Evolutionary conservation across 1,284 basidiomycete genomes (phyloP).

Genomic region (Erythrobasidium hasegawianum): DNA sequence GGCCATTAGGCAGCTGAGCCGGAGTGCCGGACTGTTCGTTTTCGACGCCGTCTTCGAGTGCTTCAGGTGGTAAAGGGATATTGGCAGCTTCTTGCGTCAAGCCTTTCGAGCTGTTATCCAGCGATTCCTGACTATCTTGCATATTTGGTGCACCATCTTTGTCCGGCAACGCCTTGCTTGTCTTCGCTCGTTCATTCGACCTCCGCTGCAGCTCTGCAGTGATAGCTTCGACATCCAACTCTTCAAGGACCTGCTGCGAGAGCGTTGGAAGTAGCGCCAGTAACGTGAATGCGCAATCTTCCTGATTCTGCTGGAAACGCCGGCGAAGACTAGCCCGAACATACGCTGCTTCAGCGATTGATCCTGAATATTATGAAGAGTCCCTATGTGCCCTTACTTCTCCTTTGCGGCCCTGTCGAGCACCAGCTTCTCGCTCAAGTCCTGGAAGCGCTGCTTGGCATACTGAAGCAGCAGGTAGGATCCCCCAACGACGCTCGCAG

Average conservation of each 20-base stretch:
- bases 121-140: constrained; percentile 12
- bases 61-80: constrained; percentile 16
- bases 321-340: constrained; percentile 59
- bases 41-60: not conserved
- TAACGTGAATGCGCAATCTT: constrained; percentile 75
- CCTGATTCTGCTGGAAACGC: constrained; percentile 74
- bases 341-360: constrained; percentile 10
- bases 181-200: constrained; percentile 23
- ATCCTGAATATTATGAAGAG: not conserved
- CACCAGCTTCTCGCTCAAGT: constrained; percentile 64
- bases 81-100: constrained; percentile 7
- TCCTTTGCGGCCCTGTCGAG: constrained; percentile 66
- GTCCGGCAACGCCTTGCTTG: constrained; percentile 1
- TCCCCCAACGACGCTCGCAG: constrained; percentile 58
- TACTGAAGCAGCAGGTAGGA: constrained; percentile 67
- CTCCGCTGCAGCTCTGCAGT: constrained; percentile 59
- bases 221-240: constrained; percentile 76
- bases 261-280: constrained; percentile 75
- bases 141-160: not conserved
- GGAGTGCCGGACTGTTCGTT: not conserved
- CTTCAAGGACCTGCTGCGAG: constrained; percentile 64
- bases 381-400: constrained; percentile 57
- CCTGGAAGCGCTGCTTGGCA: constrained; percentile 62
- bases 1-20: not conserved
- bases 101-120: not conserved